Evolutionary conservation across 805 yeast genomes (phyloP), one percentile per base, ranked within the genome.

Genomic region (Millerozyma acaciae): DNA sequence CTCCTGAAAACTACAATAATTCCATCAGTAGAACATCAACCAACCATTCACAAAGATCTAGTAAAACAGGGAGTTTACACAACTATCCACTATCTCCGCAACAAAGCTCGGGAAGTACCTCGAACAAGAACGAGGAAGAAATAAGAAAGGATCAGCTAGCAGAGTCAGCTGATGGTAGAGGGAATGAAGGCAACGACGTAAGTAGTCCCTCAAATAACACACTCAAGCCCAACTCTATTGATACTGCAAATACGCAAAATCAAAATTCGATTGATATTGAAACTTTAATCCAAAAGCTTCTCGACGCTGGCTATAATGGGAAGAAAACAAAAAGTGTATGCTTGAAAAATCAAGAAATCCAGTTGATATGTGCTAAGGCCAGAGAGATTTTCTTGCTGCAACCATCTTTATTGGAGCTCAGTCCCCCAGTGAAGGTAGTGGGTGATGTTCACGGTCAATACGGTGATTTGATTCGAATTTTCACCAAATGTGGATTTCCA

Each of bases 391-490:
- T 93, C 49, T 63, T 93, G 37, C 75, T 84, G 34, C 97, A 93
- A 57, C 98, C 98, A 5, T 75, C 96, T 4, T 62, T 90, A 33
- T 67, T 90, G 38, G 97, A 93, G 57, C 68, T 90, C 40, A 76
- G 85, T 26, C 85, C 93, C 2, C 93, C 94, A 0, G 93, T 84
- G 15, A 84, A 84, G 55, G 84, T 84, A 15, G 94, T 84, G 4
- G 94, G 94, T 30, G 98, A 93, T 56, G 95, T 93, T 19, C 98
- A 93, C 60, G 98, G 98, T 19, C 98, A 93, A 60, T 93, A 82
- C 55, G 84, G 84, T 32, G 98, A 93, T 61, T 68, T 93, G 42
- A 77, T 93, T 44, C 76, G 98, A 45, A 73, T 93, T 39, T 87
- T 93, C 61, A 87, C 95, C 36, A 83, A 88, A 65, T 89, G 97